phyloP scores from a whole-genome alignment of 495 filamentous ascomycete species.

The Hypoxylon intermedium region DNA sequence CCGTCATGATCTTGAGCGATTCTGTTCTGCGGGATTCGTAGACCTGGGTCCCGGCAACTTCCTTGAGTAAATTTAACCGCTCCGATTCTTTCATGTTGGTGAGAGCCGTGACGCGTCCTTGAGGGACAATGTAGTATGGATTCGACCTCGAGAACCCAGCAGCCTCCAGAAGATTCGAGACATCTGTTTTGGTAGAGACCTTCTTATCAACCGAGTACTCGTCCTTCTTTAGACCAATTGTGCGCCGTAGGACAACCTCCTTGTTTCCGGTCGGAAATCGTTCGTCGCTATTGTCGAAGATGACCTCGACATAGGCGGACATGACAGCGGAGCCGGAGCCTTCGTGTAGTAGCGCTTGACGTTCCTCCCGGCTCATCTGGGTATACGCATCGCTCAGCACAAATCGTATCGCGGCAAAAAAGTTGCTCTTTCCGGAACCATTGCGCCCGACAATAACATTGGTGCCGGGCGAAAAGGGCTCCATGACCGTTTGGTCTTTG shows the following conservation, averaged over 20 bases:
- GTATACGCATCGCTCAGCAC: slow-evolving; percentile 98
- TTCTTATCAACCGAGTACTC: slow-evolving; percentile 97
- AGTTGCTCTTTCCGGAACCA: slow-evolving; percentile 99
- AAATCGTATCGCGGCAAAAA: slow-evolving; percentile 99
- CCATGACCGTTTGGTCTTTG: slow-evolving; percentile 98
- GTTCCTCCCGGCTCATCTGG: slow-evolving; percentile 94
- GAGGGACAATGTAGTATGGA: slow-evolving; percentile 98
- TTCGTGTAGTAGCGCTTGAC: slow-evolving; percentile 93
- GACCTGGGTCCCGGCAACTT: slow-evolving; percentile 95
- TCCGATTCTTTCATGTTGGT: slow-evolving; percentile 99
- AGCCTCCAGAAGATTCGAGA: slow-evolving; percentile 93
- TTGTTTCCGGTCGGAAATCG: slow-evolving; percentile 93
- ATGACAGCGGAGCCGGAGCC: slow-evolving; percentile 97
- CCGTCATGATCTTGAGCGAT: slow-evolving; percentile 94
- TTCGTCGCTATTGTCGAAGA: slow-evolving; percentile 97
- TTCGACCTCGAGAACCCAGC: slow-evolving; percentile 97
- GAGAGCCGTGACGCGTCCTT: slow-evolving; percentile 91
- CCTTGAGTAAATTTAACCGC: slow-evolving; percentile 86
- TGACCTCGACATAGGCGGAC: slow-evolving; percentile 98
- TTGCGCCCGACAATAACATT: slow-evolving; percentile 99
- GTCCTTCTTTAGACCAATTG: slow-evolving; percentile 97
- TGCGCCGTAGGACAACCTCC: slow-evolving; percentile 87
- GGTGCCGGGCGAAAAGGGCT: slow-evolving; percentile 95
- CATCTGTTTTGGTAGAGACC: slow-evolving; percentile 92
- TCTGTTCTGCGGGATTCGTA: slow-evolving; percentile 92